Evolutionary conservation across 2,329 filamentous ascomycete species (phyloP).

Genomic region (Lachnellula occidentalis): DNA sequence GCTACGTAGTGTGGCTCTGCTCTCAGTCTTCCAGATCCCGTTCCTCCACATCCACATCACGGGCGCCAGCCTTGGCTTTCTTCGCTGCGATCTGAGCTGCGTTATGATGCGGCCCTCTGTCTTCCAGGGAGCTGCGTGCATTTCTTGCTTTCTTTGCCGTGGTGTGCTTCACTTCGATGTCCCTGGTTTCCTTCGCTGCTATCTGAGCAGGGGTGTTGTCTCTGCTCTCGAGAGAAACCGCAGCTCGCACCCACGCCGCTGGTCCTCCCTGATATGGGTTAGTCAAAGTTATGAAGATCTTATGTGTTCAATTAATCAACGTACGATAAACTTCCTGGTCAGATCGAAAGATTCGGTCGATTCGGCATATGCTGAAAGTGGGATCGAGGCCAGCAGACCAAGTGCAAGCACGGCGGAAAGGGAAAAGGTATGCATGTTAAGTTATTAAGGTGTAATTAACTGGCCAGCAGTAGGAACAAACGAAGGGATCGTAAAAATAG

Average conservation of each 20-base stretch:
- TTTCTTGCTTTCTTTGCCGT: too few relatives aligned
- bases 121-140: too few relatives aligned
- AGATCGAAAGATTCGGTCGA: conserved; percentile 14
- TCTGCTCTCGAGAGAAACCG: conserved; percentile 13
- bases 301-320: neutral
- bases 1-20: conserved; percentile 11
- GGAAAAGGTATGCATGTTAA: conserved; percentile 27
- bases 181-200: conserved; percentile 11
- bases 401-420: conserved; percentile 23
- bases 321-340: conserved; percentile 13
- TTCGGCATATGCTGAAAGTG: conserved; percentile 19
- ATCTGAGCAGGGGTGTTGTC: conserved; percentile 20
- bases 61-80: conserved; percentile 9
- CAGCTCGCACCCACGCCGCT: conserved; percentile 10
- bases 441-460: conserved; percentile 20
- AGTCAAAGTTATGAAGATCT: neutral
- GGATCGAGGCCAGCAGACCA: conserved; percentile 25
- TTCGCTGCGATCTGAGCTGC: conserved; percentile 12
- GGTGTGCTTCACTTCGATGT: conserved; percentile 1
- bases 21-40: neutral
- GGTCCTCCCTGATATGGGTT: conserved; percentile 3
- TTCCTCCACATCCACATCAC: neutral
- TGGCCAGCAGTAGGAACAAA: conserved; percentile 28
- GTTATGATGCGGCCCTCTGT: too few relatives aligned
- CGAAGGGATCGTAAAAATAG: conserved; percentile 8